These are phyloP conservation scores for Penicillium canescens DNA, from an alignment of 495 filamentous ascomycete genomes.

Conservation along the genomic window DNA sequence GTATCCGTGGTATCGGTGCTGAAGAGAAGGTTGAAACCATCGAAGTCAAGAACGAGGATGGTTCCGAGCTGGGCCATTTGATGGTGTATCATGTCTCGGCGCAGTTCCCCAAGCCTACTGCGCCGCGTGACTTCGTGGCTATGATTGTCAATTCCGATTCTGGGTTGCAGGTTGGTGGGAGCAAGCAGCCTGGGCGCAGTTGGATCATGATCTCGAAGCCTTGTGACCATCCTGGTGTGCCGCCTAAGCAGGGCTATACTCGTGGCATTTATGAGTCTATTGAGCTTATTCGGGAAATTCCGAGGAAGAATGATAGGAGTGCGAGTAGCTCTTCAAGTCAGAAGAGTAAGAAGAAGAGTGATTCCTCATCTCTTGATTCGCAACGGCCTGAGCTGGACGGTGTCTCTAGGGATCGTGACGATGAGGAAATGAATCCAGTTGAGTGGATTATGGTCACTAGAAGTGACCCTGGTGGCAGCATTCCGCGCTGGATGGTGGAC, in stretches of 20 bases:
- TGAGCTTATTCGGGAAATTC: conserved; percentile 86
- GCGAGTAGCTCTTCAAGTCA: conserved; percentile 4
- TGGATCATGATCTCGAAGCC: conserved; percentile 89
- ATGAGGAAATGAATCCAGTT: conserved; percentile 63
- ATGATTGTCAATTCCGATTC: conserved; percentile 61
- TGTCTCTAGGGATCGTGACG: conserved; percentile 41
- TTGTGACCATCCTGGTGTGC: conserved; percentile 71
- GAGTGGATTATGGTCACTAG: conserved; percentile 98
- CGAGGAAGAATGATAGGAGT: conserved; percentile 23
- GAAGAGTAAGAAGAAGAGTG: conserved; percentile 3
- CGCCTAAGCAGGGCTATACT: conserved; percentile 67
- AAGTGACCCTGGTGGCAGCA: conserved; percentile 90
- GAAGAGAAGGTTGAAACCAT: conserved; percentile 68
- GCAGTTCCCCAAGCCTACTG: conserved; percentile 85
- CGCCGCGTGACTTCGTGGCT: conserved; percentile 84
- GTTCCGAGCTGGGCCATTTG: conserved; percentile 46
- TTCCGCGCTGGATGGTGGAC: conserved; percentile 93
- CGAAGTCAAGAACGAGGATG: conserved; percentile 41
- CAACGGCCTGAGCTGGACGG: conserved; percentile 40
- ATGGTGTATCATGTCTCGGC: conserved; percentile 81
- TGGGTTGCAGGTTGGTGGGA: conserved; percentile 24
- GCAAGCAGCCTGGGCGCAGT: conserved; percentile 46
- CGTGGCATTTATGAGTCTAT: conserved; percentile 89
- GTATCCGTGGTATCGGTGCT: conserved; percentile 80
- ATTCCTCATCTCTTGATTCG: not conserved